Evolutionary conservation across 2,329 filamentous ascomycete species (phyloP), one percentile per base, ranked within the genome.

Genomic region (Cercospora citrullina): DNA sequence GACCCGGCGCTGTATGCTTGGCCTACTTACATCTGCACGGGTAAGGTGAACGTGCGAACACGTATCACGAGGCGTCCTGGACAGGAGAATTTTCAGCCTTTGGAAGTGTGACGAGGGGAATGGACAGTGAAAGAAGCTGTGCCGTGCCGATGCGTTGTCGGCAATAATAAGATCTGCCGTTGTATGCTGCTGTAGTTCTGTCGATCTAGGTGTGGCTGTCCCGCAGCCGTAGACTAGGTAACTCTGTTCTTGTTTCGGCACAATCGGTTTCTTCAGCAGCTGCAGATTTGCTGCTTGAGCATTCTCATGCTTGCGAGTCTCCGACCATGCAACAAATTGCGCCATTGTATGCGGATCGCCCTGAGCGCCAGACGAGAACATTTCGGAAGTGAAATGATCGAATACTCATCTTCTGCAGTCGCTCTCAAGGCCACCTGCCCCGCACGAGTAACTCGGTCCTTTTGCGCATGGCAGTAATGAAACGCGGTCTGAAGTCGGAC

Each of bases 171-270:
- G 42, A 48, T 18, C n/a, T 48, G 10, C 42, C 53, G 21, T 10
- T 58, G 26, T 26, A 58, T 58, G 48, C 48, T 53, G 48, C 48
- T 33, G 53, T n/a, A 58, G 16, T 58, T 33, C 53, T 58, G 18
- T 51, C 45, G 18, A 51, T 51, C 45, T 51, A 51, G 45, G 45
- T 51, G 45, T 51, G 45, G 45, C 45, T 51, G 45, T 51, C 45
- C 45, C 45, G 45, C 26, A 23, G 45, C 45, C 18, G 45, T 14
- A 51, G 45, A 51, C 45, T 51, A 23, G 57, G 30, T 36, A 36
- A 53, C 57, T 26, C 59, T 57, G 64, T 60, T 18, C 30, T 8
- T 36, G 30, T 60, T 30, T 30, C 48, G 1, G 45, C 45, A 51
- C 45, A 23, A 12, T 12, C 45, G 45, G 45, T 21, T 51, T 23